Base-by-base conservation (phyloP, 768 basidiomycete species). In the Nidularia pulvinata region DNA sequence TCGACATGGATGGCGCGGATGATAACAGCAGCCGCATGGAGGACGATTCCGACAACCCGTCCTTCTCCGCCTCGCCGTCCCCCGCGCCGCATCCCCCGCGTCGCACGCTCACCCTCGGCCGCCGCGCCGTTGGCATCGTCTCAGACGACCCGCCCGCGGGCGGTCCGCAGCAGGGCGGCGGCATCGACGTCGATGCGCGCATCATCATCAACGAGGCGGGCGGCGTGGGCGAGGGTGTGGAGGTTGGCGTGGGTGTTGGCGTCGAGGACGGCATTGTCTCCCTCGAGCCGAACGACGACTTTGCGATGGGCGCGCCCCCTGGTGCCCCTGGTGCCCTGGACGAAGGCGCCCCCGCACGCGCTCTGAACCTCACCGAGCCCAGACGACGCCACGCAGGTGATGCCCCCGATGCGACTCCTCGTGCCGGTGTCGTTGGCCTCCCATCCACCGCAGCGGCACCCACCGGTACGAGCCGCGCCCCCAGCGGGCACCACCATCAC, bases 261-360 rank as follows among this genome's bases (percentile, higher is more conserved):
- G 86, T 89, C 11, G 88, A 89, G 51, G 88, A 88, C 55, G 90
- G 87, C 1, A 84, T 92, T 39, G 89, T 90, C 6, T 82, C 82
- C 3, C 69, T 92, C 42, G 89, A 91, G 39, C 79, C 83, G n/a
- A 92, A 92, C 56, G 92, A 94, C 59, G 90, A 91, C 66, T 90
- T 93, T 58, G 89, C 88, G 5, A 91, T 93, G 86, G 92, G 92
- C 46, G 92, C 92, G 0, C 92, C 92, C 1, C 93, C 93, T 7
- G 91, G 91, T 37, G 91, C 93, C 0, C 92, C 92, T 0, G 92
- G 92, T 48, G 92, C 91, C 0, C 83, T 89, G 48, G 67, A 63
- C 13, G 70, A 30, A 30, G 25, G 25, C 25, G 25, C 25, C 4
- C 39, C 39, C 16, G 39, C 16, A 19, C 39, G 39, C 2, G 39